A percentile compares a stretch with the other conserved stretches of the same genome.
These are phyloP conservation scores for Blastobotrys capitulatus DNA, from an alignment of 1,139 yeast genomes.

Conservation along the genomic window DNA sequence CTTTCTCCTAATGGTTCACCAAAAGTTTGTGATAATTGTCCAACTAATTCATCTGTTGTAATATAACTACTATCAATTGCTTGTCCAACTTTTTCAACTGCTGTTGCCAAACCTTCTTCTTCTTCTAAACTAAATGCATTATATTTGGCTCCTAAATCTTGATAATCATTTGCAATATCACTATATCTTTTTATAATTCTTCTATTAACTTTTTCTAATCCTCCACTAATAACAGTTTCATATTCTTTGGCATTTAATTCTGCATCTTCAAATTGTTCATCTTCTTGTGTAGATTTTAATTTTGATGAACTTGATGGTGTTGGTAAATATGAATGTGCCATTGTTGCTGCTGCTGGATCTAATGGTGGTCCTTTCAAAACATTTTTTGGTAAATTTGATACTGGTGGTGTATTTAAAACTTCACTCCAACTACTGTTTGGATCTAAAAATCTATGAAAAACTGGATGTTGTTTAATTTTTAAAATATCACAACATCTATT, in stretches of 20 bases:
- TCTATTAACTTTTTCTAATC: conserved; percentile 63
- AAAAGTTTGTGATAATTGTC: conserved; percentile 63
- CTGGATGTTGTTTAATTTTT: conserved; percentile 52
- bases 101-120: conserved; percentile 41
- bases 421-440: conserved; percentile 77
- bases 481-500: conserved; percentile 64
- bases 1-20: conserved; percentile 83
- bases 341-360: conserved; percentile 46
- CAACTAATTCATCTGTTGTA: conserved; percentile 62
- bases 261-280: conserved; percentile 38
- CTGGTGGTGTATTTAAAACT: conserved; percentile 52
- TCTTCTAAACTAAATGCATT: conserved; percentile 71
- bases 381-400: conserved; percentile 48
- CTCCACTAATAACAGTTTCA: conserved; percentile 48
- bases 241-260: conserved; percentile 51
- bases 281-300: conserved; percentile 28
- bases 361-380: conserved; percentile 50
- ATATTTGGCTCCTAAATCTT: conserved; percentile 65
- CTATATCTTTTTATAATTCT: conserved; percentile 55
- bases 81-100: conserved; percentile 72
- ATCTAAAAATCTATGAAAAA: conserved; percentile 73
- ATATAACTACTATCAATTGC: conserved; percentile 69
- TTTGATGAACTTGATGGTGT: conserved; percentile 44
- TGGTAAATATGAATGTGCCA: conserved; percentile 61
- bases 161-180: conserved; percentile 61